Evolutionary conservation across 2,329 filamentous ascomycete genomes (phyloP).

Genomic region (Parasarocladium wereldwijsianum): DNA sequence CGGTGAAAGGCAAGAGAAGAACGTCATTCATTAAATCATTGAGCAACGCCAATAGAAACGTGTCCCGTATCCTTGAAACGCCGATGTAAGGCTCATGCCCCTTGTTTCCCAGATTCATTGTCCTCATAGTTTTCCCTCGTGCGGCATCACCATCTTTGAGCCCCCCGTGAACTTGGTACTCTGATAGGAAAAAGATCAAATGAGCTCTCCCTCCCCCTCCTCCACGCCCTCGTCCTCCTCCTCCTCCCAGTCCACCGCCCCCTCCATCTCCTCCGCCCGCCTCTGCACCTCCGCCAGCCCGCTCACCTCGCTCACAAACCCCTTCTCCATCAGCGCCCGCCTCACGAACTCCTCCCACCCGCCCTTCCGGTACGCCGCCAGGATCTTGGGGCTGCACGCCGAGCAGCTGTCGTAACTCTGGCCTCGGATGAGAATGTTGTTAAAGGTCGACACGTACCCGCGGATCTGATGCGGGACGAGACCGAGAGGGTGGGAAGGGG

Average conservation of each 20-base stretch:
- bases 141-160: no score
- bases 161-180: no score
- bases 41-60: no score
- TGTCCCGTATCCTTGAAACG: no score
- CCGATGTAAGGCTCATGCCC: no score
- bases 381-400: slow-evolving; percentile 58
- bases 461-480: slow-evolving; percentile 70
- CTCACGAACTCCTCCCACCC: slow-evolving; percentile 72
- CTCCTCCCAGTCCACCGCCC: slow-evolving; percentile 45
- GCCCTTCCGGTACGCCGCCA: slow-evolving; percentile 50
- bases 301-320: slow-evolving; percentile 65
- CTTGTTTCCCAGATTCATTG: no score
- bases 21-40: no score
- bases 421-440: slow-evolving; percentile 58
- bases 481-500: slow-evolving; percentile 44
- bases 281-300: slow-evolving; percentile 60
- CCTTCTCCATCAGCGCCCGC: slow-evolving; percentile 56
- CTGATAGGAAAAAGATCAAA: no score
- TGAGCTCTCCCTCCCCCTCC: slow-evolving; percentile 42
- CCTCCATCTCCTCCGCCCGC: slow-evolving; percentile 34
- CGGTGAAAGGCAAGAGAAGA: no score
- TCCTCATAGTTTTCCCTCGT: no score
- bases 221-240: slow-evolving; percentile 32
- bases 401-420: slow-evolving; percentile 69
- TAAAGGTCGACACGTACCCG: slow-evolving; percentile 60